A percentile compares a stretch with the other conserved stretches of the same genome.
Evolutionary conservation across 1,284 basidiomycete species (phyloP).

Genomic region (Meira nashicola): DNA sequence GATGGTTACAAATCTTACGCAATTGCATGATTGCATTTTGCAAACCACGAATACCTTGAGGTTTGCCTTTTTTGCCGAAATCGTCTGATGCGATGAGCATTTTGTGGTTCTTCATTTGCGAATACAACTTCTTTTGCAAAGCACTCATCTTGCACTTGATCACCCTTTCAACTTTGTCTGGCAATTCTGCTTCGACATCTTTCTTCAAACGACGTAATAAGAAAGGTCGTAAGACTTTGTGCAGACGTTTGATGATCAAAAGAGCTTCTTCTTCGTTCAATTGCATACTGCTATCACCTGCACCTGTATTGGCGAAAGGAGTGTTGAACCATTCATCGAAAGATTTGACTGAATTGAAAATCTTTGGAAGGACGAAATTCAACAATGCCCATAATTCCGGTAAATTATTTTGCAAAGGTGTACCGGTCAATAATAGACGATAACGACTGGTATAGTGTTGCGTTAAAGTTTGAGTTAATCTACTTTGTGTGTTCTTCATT

Average conservation of each 20-base stretch:
- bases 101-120: slow-evolving; percentile 95
- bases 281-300: slow-evolving; percentile 79
- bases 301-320: slow-evolving; percentile 92
- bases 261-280: slow-evolving; percentile 99
- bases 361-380: slow-evolving; percentile 95
- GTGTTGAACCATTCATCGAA: slow-evolving; percentile 99
- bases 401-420: slow-evolving; percentile 96
- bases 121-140: slow-evolving; percentile 89
- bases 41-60: slow-evolving; percentile 57
- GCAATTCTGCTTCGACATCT: slow-evolving; percentile 94
- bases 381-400: slow-evolving; percentile 96
- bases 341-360: slow-evolving; percentile 99
- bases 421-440: slow-evolving; percentile 94
- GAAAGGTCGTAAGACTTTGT: slow-evolving; percentile 97
- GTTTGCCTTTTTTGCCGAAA: slow-evolving; percentile 42
- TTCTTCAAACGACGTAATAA: slow-evolving; percentile 93
- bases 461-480: slow-evolving; percentile 85
- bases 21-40: slow-evolving; percentile 99
- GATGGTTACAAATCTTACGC: slow-evolving; percentile 88
- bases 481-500: slow-evolving; percentile 98
- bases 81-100: slow-evolving; percentile 62
- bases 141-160: slow-evolving; percentile 97
- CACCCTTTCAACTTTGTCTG: slow-evolving; percentile 98
- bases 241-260: slow-evolving; percentile 92
- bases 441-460: slow-evolving; percentile 89